These are phyloP conservation scores for Pseudocercospora fijiensis DNA, from an alignment of 2,329 filamentous ascomycete genomes.

Conservation along the genomic window DNA sequence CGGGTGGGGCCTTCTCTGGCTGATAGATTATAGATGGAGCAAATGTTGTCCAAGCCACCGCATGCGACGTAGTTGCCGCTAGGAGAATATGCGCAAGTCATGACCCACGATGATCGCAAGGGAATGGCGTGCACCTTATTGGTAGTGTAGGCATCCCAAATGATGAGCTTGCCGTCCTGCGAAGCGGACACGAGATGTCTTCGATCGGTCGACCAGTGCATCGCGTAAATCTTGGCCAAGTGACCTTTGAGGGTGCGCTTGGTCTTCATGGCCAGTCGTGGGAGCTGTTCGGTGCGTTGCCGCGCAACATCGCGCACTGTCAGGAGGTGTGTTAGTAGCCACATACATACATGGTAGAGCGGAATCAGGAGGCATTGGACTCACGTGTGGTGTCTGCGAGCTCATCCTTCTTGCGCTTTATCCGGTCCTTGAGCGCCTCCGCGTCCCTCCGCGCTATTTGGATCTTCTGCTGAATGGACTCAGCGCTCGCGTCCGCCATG, in stretches of 20 bases:
- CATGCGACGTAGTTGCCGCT: slow-evolving; percentile 98
- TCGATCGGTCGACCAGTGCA: slow-evolving; percentile 99
- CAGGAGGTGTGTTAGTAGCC: slow-evolving; percentile 22
- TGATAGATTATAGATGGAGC: slow-evolving; percentile 98
- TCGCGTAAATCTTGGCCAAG: slow-evolving; percentile 98
- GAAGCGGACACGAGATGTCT: slow-evolving; percentile 96
- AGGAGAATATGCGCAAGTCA: slow-evolving; percentile 98
- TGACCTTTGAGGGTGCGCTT: slow-evolving; percentile 97
- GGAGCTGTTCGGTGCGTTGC: slow-evolving; percentile 87
- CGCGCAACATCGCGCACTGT: slow-evolving; percentile 88
- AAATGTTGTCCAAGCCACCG: slow-evolving; percentile 98
- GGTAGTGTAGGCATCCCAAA: slow-evolving; percentile 99
- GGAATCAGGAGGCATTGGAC: slow-evolving; percentile 42
- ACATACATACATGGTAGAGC: background rate
- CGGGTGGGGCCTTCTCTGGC: slow-evolving; percentile 95
- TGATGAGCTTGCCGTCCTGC: slow-evolving; percentile 98
- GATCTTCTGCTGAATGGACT: slow-evolving; percentile 63
- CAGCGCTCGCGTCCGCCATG: slow-evolving; percentile 53
- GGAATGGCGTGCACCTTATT: slow-evolving; percentile 99
- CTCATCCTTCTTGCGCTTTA: slow-evolving; percentile 98
- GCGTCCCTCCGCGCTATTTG: slow-evolving; percentile 97
- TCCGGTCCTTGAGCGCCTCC: slow-evolving; percentile 63
- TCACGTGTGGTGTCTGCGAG: slow-evolving; percentile 95
- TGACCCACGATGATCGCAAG: slow-evolving; percentile 96
- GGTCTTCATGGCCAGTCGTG: slow-evolving; percentile 94